Evolutionary conservation across 495 filamentous ascomycete genomes (phyloP), one percentile per base, ranked within the genome.

Genomic region (Penicillium argentinense): DNA sequence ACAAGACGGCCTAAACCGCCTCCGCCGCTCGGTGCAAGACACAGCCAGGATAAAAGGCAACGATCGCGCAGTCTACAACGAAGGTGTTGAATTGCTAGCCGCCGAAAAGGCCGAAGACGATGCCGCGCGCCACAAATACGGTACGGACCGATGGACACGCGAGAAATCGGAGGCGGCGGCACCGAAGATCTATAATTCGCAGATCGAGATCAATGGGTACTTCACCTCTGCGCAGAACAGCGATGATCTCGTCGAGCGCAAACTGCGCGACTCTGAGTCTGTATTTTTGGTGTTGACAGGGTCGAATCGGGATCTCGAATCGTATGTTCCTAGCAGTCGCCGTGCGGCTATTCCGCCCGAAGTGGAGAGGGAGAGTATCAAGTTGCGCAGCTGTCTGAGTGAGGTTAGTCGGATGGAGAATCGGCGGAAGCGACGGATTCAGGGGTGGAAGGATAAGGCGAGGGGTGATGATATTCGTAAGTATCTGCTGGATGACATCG

Each of bases 401-500:
- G 91, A 97, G 44, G 81, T 95, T 11, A 81, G 73, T 54, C 79
- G 89, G 21, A 77, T 96, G 13, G 90, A 97, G 58, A 87, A 81
- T 44, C 73, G 87, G 32, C 75, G 91, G 38, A 80, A 81, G 52
- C 79, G 85, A 45, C 88, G 87, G 51, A 84, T 89, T 24, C 88
- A 95, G 53, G 68, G 76, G 0, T 62, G 95, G 25, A 78, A 83
- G 22, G 82, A 87, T 45, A 95, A 93, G 58, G 85, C 81, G 13
- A 87, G 87, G 26, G 75, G 79, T 5, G 93, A 98, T 66, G 93
- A 98, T 67, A 91, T 98, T 56, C 95, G 87, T 78, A 71, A 59
- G 75, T 71, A 11, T 30, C 23, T 21, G 13, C 24, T 9, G 19
- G 27, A 2, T 18, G 9, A n/a, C 11, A 19, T 13, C 8, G 6